A percentile compares a stretch with the other conserved stretches of the same genome.
These are phyloP conservation scores for Claviceps digitariae DNA, from an alignment of 2,329 filamentous ascomycete genomes.

Conservation along the genomic window DNA sequence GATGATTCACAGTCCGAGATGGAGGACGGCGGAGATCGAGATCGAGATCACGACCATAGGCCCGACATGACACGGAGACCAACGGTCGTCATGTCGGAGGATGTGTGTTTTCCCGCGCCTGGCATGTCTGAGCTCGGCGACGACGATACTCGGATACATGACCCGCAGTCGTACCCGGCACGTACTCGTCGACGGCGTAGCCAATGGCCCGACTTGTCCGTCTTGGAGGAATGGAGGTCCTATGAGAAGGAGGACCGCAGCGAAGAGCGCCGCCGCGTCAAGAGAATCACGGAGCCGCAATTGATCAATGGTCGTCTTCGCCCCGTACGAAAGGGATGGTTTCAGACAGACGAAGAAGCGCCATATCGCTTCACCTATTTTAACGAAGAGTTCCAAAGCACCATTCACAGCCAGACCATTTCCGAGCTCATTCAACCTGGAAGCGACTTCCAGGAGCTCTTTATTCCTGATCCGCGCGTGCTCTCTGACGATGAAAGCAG, in stretches of 20 bases:
- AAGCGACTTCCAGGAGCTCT: conserved; percentile 72
- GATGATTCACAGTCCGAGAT: conserved; percentile 18
- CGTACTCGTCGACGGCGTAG: conserved; percentile 45
- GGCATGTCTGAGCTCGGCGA: conserved; percentile 64
- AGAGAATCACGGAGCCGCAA: conserved; percentile 87
- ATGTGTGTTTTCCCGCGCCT: conserved; percentile 80
- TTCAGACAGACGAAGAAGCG: conserved; percentile 72
- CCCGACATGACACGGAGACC: conserved; percentile 29
- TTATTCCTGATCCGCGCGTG: conserved; percentile 72
- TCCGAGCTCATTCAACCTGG: conserved; percentile 83
- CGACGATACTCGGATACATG: conserved; percentile 48
- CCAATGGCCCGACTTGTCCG: conserved; percentile 75
- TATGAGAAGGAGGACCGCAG: conserved; percentile 76
- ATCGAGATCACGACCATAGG: conserved; percentile 13
- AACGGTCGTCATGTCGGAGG: conserved; percentile 57
- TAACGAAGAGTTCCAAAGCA: conserved; percentile 92
- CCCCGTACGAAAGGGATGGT: conserved; percentile 70
- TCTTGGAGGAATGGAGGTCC: conserved; percentile 78
- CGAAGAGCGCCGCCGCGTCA: conserved; percentile 67
- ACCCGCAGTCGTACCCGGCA: conserved; percentile 20
- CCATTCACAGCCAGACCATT: conserved; percentile 90
- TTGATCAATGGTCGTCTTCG: conserved; percentile 81
- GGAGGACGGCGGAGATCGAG: conserved; percentile 7
- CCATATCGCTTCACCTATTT: conserved; percentile 98
- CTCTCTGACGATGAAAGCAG: conserved; percentile 62